A percentile compares a stretch with the other conserved stretches of the same genome.
Conservation (phyloP, 345 rosid species). For the Alliaria petiolata region DNA sequence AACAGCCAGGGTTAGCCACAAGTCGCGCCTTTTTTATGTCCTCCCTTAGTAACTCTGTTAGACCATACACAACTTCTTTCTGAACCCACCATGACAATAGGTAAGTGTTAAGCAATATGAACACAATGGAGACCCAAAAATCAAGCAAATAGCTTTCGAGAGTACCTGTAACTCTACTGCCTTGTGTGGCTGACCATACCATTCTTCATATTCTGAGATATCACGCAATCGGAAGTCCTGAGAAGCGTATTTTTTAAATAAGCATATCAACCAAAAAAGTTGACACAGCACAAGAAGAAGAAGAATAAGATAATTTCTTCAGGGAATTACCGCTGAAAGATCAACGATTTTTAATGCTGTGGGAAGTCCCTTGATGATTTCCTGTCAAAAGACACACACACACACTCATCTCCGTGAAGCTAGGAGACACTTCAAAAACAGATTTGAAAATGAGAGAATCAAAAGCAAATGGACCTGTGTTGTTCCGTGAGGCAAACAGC, state of each 20-base stretch:
- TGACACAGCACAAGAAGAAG: background rate
- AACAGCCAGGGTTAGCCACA: conserved; percentile 98
- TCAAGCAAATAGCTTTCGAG: background rate
- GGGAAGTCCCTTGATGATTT: conserved; percentile 84
- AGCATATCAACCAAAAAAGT: background rate
- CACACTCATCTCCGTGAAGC: background rate
- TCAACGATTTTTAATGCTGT: conserved; percentile 70
- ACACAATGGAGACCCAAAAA: background rate
- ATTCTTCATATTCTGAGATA: conserved; percentile 78
- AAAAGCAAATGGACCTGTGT: conserved; percentile 54
- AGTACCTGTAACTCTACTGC: conserved; percentile 87
- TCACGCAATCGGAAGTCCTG: conserved; percentile 76
- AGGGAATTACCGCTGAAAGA: conserved; percentile 83
- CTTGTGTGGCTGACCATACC: conserved; percentile 95
- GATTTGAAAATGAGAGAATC: background rate
- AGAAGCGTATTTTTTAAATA: background rate
- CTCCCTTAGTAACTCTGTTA: conserved; percentile 81
- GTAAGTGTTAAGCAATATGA: background rate
- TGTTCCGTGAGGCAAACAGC: conserved; percentile 98
- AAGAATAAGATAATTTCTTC: background rate
- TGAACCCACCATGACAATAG: conserved; percentile 26
- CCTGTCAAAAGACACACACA: conserved; percentile 37
- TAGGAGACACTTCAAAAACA: background rate
- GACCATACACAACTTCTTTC: conserved; percentile 92
- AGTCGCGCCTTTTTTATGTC: conserved; percentile 61